A percentile compares a stretch with the other conserved stretches of the same genome.
These are phyloP conservation scores for Flagelloscypha sp. DNA, from an alignment of 768 basidiomycete species.

Conservation along the genomic window DNA sequence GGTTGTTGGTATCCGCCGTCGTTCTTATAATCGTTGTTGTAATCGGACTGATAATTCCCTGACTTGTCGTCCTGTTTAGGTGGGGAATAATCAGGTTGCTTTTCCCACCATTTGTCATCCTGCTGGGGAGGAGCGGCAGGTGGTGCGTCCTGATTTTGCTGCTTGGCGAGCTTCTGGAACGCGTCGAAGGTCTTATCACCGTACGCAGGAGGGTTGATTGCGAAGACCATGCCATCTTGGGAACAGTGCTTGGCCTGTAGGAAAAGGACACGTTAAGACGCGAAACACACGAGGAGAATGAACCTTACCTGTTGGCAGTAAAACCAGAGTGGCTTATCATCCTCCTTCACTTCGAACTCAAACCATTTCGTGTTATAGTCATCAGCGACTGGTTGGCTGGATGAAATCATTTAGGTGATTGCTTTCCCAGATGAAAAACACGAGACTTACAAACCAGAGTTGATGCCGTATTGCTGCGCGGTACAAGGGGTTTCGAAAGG, in stretches of 20 bases:
- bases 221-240: conserved; percentile 20
- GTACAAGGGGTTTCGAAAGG: conserved; percentile 25
- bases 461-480: conserved; percentile 11
- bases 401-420: background rate
- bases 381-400: conserved; percentile 12
- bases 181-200: conserved; percentile 15
- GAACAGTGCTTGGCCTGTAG: conserved; percentile 21
- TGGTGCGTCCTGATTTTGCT: too few species aligned
- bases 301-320: conserved; percentile 18
- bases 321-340: conserved; percentile 25
- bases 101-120: too few species aligned
- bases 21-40: too few species aligned
- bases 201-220: conserved; percentile 17
- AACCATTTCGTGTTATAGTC: too few species aligned
- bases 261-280: background rate
- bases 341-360: too few species aligned
- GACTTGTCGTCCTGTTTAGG: too few species aligned
- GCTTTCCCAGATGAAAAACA: background rate
- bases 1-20: too few species aligned
- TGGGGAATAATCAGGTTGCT: too few species aligned
- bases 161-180: too few species aligned
- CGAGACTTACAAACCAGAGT: conserved; percentile 20
- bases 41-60: too few species aligned
- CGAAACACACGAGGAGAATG: conserved; percentile 1
- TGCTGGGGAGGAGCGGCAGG: too few species aligned